phyloP scores from a whole-genome alignment of 495 filamentous ascomycete genomes.

The Penicillium nucicola region DNA sequence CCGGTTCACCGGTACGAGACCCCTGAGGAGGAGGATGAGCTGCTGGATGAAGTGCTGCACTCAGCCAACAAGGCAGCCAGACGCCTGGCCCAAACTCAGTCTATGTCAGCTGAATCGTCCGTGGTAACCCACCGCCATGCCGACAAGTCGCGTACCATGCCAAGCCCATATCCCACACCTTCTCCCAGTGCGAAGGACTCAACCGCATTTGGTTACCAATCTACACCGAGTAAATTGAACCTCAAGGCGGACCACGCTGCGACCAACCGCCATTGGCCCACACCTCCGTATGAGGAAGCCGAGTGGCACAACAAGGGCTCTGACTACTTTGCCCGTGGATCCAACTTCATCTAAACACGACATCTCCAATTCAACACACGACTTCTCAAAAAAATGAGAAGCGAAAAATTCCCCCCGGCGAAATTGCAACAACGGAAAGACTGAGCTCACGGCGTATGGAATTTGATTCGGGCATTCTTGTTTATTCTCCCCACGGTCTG shows the following conservation, averaged over 20 bases:
- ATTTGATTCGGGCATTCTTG: conserved; percentile 25
- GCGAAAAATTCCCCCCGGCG: conserved; percentile 25
- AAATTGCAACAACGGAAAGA: conserved; percentile 28
- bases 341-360: conserved; percentile 40
- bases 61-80: conserved; percentile 56
- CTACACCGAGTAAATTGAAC: conserved; percentile 54
- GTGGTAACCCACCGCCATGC: conserved; percentile 47
- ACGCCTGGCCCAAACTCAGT: conserved; percentile 49
- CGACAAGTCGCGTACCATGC: conserved; percentile 50
- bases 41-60: conserved; percentile 77
- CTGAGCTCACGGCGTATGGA: conserved; percentile 35
- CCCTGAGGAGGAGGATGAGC: conserved; percentile 93
- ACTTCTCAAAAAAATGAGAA: conserved; percentile 17
- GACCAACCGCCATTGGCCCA: conserved; percentile 77
- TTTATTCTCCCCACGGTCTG: conserved; percentile 22
- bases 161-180: conserved; percentile 87
- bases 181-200: conserved; percentile 84
- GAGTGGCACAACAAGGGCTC: conserved; percentile 84
- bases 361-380: conserved; percentile 8
- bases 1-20: conserved; percentile 82
- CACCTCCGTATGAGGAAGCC: conserved; percentile 88
- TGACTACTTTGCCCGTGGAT: conserved; percentile 67
- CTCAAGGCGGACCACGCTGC: conserved; percentile 56
- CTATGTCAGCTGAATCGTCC: conserved; percentile 34
- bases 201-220: conserved; percentile 56